phyloP scores from a whole-genome alignment of 257 asterid species.

The Paulownia fortunei region DNA sequence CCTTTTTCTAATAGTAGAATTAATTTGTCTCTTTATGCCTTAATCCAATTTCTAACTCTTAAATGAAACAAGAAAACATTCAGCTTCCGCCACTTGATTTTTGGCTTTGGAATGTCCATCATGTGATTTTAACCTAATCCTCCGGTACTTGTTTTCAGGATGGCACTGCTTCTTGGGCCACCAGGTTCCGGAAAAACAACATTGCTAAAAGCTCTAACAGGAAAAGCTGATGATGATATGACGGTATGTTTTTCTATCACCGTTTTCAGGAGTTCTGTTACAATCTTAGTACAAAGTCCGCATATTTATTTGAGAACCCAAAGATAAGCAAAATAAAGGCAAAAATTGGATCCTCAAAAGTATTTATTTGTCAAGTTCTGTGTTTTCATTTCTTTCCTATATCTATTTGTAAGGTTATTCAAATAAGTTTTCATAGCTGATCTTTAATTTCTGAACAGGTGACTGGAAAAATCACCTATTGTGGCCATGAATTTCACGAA shows the following conservation, averaged over 20 bases:
- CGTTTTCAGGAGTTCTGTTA: too few species aligned
- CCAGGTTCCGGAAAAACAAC: conserved; percentile 96
- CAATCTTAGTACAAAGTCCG: too few species aligned
- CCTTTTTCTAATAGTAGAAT: background rate
- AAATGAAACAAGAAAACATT: too few species aligned
- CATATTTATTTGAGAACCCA: too few species aligned
- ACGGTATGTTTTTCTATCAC: conserved; percentile 45
- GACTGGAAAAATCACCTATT: conserved; percentile 74
- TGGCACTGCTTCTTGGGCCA: conserved; percentile 90
- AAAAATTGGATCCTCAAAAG: background rate
- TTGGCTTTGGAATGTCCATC: background rate
- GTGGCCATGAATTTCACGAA: conserved; percentile 84
- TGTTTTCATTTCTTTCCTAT: background rate
- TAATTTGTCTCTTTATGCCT: too few species aligned
- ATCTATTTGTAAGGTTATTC: background rate
- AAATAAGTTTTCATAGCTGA: background rate
- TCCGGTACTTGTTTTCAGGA: conserved; percentile 46
- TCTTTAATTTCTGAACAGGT: conserved; percentile 45
- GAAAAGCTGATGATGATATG: conserved; percentile 75
- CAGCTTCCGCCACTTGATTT: background rate
- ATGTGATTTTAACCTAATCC: background rate
- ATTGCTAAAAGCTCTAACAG: conserved; percentile 76
- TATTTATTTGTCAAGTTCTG: background rate
- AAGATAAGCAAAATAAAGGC: too few species aligned
- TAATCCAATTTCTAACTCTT: too few species aligned